Evolutionary conservation across 2,329 filamentous ascomycete species (phyloP).

Genomic region (Cercospora sp.): DNA sequence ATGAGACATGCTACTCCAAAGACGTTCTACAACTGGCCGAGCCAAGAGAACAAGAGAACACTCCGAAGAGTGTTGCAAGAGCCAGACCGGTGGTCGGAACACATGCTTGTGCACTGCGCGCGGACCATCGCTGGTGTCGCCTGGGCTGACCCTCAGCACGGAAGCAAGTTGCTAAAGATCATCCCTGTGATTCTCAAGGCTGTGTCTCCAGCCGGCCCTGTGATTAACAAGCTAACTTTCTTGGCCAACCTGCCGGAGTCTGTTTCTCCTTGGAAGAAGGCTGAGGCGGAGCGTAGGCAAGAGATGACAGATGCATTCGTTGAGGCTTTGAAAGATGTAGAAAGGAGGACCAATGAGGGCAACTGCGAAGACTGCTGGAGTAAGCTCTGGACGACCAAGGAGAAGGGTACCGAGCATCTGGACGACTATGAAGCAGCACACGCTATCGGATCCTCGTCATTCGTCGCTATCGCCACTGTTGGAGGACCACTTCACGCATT

Average conservation of each 20-base stretch:
- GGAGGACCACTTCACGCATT: conserved; percentile 39
- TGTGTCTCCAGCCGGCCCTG: conserved; percentile 37
- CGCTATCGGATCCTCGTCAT: conserved; percentile 38
- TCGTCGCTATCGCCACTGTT: conserved; percentile 39
- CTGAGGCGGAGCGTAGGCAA: conserved; percentile 33
- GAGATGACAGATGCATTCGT: conserved; percentile 38
- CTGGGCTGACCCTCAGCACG: conserved; percentile 39
- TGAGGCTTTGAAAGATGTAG: conserved; percentile 36
- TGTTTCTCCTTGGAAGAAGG: conserved; percentile 37
- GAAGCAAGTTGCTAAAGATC: conserved; percentile 38
- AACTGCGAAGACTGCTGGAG: conserved; percentile 35
- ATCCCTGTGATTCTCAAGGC: conserved; percentile 39
- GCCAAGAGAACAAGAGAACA: conserved; percentile 39
- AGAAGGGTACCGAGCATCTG: conserved; percentile 35
- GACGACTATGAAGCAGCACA: conserved; percentile 39
- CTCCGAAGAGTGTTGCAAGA: conserved; percentile 36
- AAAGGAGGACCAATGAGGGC: conserved; percentile 32
- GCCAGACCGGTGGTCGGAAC: conserved; percentile 39
- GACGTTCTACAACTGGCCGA: conserved; percentile 37
- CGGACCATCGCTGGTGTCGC: conserved; percentile 38
- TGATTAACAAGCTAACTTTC: conserved; percentile 40
- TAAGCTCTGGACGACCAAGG: conserved; percentile 37
- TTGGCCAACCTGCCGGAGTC: conserved; percentile 34
- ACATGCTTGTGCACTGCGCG: conserved; percentile 38
- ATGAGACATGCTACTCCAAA: conserved; percentile 36